Base-by-base conservation (phyloP, 192 early-diverging fungal genomes). In the Geosiphon pyriformis region DNA sequence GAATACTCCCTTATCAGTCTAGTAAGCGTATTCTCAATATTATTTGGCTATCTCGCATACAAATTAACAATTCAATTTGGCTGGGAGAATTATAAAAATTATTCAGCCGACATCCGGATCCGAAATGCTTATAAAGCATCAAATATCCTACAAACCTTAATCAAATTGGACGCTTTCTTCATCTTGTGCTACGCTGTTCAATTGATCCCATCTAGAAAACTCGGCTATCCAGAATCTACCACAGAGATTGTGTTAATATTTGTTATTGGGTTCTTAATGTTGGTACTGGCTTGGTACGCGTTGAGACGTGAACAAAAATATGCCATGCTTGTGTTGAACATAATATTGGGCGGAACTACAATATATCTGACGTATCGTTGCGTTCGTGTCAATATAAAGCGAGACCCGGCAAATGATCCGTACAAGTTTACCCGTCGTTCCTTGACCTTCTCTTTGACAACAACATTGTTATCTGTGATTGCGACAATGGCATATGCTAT, bases 81-180 rank as follows among this genome's bases (percentile, higher is more conserved):
- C 8, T 80, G 78, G 77, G 61, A 80, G 32, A 77, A 74, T 53
- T 80, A 80, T 61, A 63, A 68, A 37, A 70, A 55, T 15, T 80
- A 77, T 48, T 74, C 75, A n/a, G 78, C 72, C 12, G 78, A 80
- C 59, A 30, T 76, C 27, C 60, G 65, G 17, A 31, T 77, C 20
- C 50, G 69, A 11, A 68, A 63, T 1, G 78, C 72, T 6, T 60
- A 74, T 31, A 61, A 72, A 22, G 35, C 42, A 7, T 50, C 68
- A 1, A 70, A 72, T 1, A 49, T 77, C 22, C 55, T 80, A 18
- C 47, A 76, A 31, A 80, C 78, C 2, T 53, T 76, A 10, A 60
- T 80, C 20, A 80, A 80, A 46, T 59, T 80, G 18, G 75, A 80
- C 60, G 65, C 74, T 57, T 80, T 70, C 25, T 80, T 80, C 60